Evolutionary conservation across 148 eudicot genomes (phyloP), one percentile per base, ranked within the genome.

Genomic region (Agrostemma githago): DNA sequence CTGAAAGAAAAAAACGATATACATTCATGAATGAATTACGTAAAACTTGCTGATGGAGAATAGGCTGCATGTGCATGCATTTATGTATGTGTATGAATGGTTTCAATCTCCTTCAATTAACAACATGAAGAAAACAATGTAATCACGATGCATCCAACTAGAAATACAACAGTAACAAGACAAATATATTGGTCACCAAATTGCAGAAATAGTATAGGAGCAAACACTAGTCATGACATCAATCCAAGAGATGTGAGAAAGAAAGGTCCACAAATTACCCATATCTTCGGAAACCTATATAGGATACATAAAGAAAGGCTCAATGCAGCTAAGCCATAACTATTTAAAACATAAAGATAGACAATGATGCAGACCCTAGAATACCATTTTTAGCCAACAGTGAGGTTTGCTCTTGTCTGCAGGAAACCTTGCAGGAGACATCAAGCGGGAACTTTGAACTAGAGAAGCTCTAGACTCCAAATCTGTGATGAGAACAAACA

Each of bases 321-420:
- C 67, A 21, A 11, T 21, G 38, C 38, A 61, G 34, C 9, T 61
- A 61, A 7, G 64, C 10, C 64, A 21, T 61, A 15, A 39, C 19
- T 20, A 40, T 65, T 65, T 3, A 34, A 60, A 60, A 60, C 34
- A 65, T 1, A 48, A 37, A 16, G 48, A 64, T 10, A 51, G 39
- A 66, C 4, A 19, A 21, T 37, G 70, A 41, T 8, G 56, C 9
- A 78, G 76, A 20, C 43, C 4, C 3, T 12, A 7, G 42, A 78
- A 61, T 87, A 94, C 97, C 98, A 91, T 81, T 81, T 86, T 88
- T 68, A 94, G 73, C 83, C 90, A 90, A 82, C 96, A 86, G 63
- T 86, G 90, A 60, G 98, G 97, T 79, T 81, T 85, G 62, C 77
- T 81, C 79, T 87, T 89, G 66, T 86, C 92, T 66, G 71, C 71